Base-by-base conservation (phyloP, 495 filamentous ascomycete genomes). In the Tuber microsphaerosporum region DNA sequence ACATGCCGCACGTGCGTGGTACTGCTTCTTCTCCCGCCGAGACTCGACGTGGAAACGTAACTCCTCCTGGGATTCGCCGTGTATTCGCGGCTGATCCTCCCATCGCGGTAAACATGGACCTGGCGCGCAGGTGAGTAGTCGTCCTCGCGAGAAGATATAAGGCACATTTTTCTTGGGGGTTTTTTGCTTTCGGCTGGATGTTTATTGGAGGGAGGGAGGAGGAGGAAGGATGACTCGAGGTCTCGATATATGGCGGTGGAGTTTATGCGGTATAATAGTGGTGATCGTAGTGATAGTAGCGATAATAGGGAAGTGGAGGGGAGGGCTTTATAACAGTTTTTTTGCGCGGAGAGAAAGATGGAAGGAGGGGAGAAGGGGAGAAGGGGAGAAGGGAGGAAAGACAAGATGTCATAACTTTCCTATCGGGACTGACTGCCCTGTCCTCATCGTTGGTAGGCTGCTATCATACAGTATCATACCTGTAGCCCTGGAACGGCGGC, bases 41-140 rank as follows among this genome's bases (percentile, higher is more conserved):
- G 10, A 22, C 75, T 76, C 37, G 75, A 73, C 45, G 34, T 19
- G 26, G 56, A 65, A 31, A 65, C 1, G 44, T 76, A 74, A 20
- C 71, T 76, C 48, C 75, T 68, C 34, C 75, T 37, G 3, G 56
- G 56, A 31, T 10, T 31, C 10, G 71, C 19, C 10, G 14, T 44
- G 48, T 76, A 71, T 22, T 76, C 61, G 56, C 75, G 71, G 14
- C 37, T 69, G 42, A 76, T 61, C 46, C 44, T 70, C 12, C 75
- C 75, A 43, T 76, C 71, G n/a, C 75, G 75, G 72, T 76, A 76
- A 48, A 76, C 65, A 42, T 76, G 75, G 22, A 74, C 75, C 34
- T 45, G 71, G 34, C 75, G 75, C 8, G 71, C 70, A 14, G 71
- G 75, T 20, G 69, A 42, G 34, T 26, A 69, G 3, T 76, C 71